Percentiles rank a stretch among this genome's conserved stretches.
Conservation (phyloP, 768 basidiomycete species). For the Leccinum imitatum region DNA sequence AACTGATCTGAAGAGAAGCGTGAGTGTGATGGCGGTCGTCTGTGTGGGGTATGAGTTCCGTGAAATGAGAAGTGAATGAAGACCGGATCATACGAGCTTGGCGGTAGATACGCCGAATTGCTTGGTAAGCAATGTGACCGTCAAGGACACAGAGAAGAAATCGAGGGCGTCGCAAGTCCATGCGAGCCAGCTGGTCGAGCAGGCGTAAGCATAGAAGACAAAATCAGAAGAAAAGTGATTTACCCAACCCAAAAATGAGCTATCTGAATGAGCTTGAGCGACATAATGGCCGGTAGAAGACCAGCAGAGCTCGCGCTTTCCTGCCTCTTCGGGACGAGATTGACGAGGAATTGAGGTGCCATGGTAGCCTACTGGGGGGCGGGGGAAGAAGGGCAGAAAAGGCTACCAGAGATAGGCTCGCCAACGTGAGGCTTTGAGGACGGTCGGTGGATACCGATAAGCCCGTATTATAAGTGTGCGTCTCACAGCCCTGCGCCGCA, state of each 20-base stretch:
- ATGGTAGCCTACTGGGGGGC: constrained; percentile 4
- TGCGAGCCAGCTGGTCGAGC: constrained; percentile 63
- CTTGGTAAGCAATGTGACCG: constrained; percentile 42
- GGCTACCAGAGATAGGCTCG: not conserved
- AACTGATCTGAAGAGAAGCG: constrained; percentile 84
- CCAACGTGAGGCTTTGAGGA: not conserved
- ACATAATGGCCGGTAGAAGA: constrained; percentile 42
- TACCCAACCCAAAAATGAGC: constrained; percentile 61
- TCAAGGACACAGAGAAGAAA: constrained; percentile 77
- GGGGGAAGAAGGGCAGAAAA: not conserved
- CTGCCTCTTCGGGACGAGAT: constrained; percentile 51
- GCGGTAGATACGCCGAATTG: constrained; percentile 47
- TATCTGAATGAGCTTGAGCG: constrained; percentile 53
- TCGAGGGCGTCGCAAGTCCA: constrained; percentile 89
- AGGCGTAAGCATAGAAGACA: not conserved
- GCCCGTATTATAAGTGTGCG: constrained; percentile 7
- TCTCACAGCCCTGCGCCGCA: not conserved
- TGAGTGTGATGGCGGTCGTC: constrained; percentile 87
- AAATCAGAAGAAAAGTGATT: not conserved
- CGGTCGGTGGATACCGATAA: not conserved
- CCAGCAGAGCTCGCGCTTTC: constrained; percentile 33
- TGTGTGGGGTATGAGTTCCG: constrained; percentile 13
- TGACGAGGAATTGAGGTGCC: constrained; percentile 40
- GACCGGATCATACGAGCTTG: constrained; percentile 40
- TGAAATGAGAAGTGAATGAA: not conserved